phyloP scores from a whole-genome alignment of 805 yeast species.

The Komagataella kurtzmanii region DNA sequence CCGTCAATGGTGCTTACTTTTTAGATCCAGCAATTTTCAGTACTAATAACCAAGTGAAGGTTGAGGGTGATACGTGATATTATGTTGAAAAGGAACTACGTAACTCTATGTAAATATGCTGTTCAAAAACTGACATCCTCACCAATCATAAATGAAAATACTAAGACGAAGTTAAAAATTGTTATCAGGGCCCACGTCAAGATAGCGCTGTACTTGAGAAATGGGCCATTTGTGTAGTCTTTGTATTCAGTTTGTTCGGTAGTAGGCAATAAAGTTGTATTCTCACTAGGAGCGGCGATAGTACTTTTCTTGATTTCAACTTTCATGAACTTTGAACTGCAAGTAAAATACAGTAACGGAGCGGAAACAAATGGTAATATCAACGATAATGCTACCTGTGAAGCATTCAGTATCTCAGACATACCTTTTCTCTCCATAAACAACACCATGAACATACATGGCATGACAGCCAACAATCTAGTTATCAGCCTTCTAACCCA shows the following conservation, averaged over 20 bases:
- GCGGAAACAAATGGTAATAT: conserved; percentile 76
- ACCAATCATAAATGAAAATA: conserved; percentile 17
- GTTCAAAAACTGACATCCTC: conserved; percentile 19
- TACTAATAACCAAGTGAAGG: not conserved
- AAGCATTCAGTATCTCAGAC: conserved; percentile 60
- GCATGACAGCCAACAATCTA: conserved; percentile 65
- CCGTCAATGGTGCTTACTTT: conserved; percentile 39
- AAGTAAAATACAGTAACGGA: conserved; percentile 75
- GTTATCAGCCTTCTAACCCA: conserved; percentile 73
- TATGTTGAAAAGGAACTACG: not conserved
- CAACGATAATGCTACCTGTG: conserved; percentile 75
- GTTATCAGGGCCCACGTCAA: conserved; percentile 61
- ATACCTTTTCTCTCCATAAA: conserved; percentile 66
- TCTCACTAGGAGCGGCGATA: conserved; percentile 1
- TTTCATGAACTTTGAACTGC: conserved; percentile 54
- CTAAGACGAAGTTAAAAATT: conserved; percentile 50
- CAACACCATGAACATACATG: conserved; percentile 63
- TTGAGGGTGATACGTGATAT: not conserved
- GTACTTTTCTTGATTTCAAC: conserved; percentile 22
- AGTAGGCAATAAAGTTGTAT: conserved; percentile 1
- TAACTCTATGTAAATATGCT: not conserved
- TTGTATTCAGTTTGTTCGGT: conserved; percentile 15
- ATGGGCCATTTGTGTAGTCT: conserved; percentile 52
- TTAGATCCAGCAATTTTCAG: conserved; percentile 17
- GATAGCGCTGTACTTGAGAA: conserved; percentile 35